Base-by-base conservation (phyloP, 345 rosid genomes). In the Citrus mangshanensis region DNA sequence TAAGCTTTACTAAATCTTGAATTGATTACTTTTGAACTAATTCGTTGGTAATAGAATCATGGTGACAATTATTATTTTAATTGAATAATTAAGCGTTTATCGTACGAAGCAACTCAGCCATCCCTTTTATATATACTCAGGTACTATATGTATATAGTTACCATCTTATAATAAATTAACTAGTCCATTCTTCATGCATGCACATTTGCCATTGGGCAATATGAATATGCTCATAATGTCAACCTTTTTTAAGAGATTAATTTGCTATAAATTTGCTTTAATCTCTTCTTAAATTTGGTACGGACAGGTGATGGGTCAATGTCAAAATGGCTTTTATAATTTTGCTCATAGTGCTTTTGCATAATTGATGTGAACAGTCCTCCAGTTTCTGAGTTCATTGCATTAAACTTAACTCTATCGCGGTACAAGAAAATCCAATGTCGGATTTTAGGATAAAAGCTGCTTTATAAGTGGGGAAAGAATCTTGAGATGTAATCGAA, bases 241-340 rank as follows among this genome's bases (percentile, higher is more conserved):
- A 54, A 54, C 22, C 27, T 12, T 61, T 62, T 27, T 62, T 14
- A 28, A 46, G 19, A 28, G 37, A 30, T 30, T 30, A 30, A 28
- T 28, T 14, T 62, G 3, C 4, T 40, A 12, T 13, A 70, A 70
- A 28, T 54, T 54, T 4, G 40, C 25, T 71, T 70, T 51, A 49
- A 30, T 63, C 38, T 21, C 30, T 80, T 24, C 34, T 34, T 61
- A 70, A 51, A 67, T 81, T 35, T 73, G 84, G 78, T 61, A 81
- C 25, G 62, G 60, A 34, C 51, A 34, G 84, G 70, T 81, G 49
- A 77, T 56, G 24, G 34, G 84, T 81, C 79, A 42, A 42, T 37
- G 9, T 81, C 84, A 77, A 75, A 22, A 24, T 38, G 75, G 56
- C 16, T 13, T 58, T 49, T 59, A 64, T 59, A 64, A 27, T 70